phyloP scores from a whole-genome alignment of 768 basidiomycete species.

The Cystobasidium ongulense region DNA sequence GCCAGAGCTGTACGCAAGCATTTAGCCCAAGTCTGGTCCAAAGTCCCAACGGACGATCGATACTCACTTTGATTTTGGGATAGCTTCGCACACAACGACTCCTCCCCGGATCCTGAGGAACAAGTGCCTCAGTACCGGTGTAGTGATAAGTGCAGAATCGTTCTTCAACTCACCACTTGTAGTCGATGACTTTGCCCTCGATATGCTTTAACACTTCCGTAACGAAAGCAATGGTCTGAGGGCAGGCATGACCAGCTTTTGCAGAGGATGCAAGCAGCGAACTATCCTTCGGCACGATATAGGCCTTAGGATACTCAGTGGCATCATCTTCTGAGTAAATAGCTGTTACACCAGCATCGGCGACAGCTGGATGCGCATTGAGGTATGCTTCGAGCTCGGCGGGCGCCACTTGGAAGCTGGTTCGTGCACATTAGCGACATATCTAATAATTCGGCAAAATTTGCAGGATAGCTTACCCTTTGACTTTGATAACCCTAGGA shows the following conservation, averaged over 20 bases:
- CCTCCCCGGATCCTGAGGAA: slow-evolving; percentile 39
- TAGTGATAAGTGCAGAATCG: neutral
- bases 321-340: slow-evolving; percentile 40
- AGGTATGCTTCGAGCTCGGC: slow-evolving; percentile 42
- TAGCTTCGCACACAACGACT: slow-evolving; percentile 36
- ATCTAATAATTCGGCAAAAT: neutral
- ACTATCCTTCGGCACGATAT: slow-evolving; percentile 40
- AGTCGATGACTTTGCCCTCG: slow-evolving; percentile 39
- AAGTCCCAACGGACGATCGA: too few species aligned
- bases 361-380: slow-evolving; percentile 36
- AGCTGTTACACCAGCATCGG: slow-evolving; percentile 41
- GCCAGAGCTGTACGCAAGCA: slow-evolving; percentile 32
- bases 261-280: slow-evolving; percentile 22
- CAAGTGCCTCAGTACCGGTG: neutral
- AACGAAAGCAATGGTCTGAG: slow-evolving; percentile 34
- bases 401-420: slow-evolving; percentile 42
- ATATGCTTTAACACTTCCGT: slow-evolving; percentile 34
- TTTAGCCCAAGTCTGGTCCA: too few species aligned
- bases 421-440: too few species aligned
- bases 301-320: slow-evolving; percentile 41
- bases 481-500: slow-evolving; percentile 42
- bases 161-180: slow-evolving; percentile 38
- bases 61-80: slow-evolving; percentile 38
- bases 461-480: slow-evolving; percentile 33
- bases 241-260: slow-evolving; percentile 19